A percentile compares a stretch with the other conserved stretches of the same genome.
Evolutionary conservation across 2,329 filamentous ascomycete species (phyloP).

Genomic region (Trichoderma atroviride): DNA sequence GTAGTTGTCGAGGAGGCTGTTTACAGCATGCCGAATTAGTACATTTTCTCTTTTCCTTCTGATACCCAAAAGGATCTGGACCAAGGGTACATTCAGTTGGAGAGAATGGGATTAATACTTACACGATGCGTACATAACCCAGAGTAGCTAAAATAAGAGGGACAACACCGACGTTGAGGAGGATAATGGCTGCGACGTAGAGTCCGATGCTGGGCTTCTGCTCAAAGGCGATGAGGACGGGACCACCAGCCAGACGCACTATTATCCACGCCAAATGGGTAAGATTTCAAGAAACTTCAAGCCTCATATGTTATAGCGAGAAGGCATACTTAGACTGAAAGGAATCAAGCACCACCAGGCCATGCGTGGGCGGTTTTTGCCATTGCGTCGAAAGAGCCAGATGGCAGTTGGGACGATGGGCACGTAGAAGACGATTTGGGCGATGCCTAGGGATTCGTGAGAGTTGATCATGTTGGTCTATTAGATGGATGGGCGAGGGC

Average conservation of each 20-base stretch:
- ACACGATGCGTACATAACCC: slow-evolving; percentile 36
- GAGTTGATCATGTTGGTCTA: slow-evolving; percentile 29
- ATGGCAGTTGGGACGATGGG: slow-evolving; percentile 34
- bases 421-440: slow-evolving; percentile 35
- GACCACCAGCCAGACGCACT: slow-evolving; percentile 38
- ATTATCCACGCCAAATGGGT: not conserved
- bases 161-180: slow-evolving; percentile 38
- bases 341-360: slow-evolving; percentile 36
- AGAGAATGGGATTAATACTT: not conserved
- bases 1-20: slow-evolving; percentile 33
- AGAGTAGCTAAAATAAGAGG: slow-evolving; percentile 35
- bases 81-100: not conserved
- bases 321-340: slow-evolving; percentile 32
- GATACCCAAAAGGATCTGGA: not conserved
- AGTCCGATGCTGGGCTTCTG: slow-evolving; percentile 32
- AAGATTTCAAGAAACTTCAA: not conserved
- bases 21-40: not conserved
- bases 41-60: not conserved
- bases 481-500: not conserved
- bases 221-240: slow-evolving; percentile 34
- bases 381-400: slow-evolving; percentile 34
- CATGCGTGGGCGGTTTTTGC: slow-evolving; percentile 34
- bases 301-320: not conserved
- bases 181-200: slow-evolving; percentile 33
- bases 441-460: slow-evolving; percentile 33